Base-by-base conservation (phyloP, 23 red algal genomes). In the Pyropia yezoensis region DNA sequence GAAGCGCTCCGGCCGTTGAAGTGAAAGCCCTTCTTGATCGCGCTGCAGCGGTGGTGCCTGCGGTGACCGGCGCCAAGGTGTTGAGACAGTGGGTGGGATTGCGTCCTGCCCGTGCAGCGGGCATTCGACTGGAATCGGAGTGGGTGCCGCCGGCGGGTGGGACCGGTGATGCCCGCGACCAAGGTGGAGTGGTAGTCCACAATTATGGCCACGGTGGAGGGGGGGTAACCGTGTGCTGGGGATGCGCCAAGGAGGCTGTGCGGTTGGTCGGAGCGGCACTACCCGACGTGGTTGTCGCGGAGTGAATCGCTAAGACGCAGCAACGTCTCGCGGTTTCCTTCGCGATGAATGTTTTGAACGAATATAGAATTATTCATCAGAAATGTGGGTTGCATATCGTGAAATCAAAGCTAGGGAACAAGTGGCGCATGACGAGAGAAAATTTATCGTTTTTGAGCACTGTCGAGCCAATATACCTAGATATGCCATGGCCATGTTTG, bases 181-280 rank as follows among this genome's bases (percentile, higher is more conserved):
- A 15, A 33, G 12, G 67, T 33, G 52, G 13, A 0, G 60, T 33
- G 3, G 51, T 95, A 52, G 67, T 95, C 23, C 67, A 83, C 33
- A 95, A 95, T 55, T 95, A 87, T 62, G 89, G 81, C 15, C 89
- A 95, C 66, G 82, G 89, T 4, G 89, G 89, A 13, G 79, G 76
- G 34, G 89, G 89, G 14, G 89, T 95, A 13, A 95, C 89, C 52
- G 74, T 82, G 17, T 75, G 74, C 28, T 95, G 81, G 89, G 81
- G 89, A 15, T 95, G 89, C 49, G 89, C 89, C 14, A 55, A 85
- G 21, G 62, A 50, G 14, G 79, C 78, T 15, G 69, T 83, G 29
- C 63, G 61, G 19, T 55, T 95, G 23, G 71, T 95, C 1, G 73
- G 53, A 52, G 52, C 53, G 39, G 26, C 51, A 25, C 14, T 47